Base-by-base conservation (phyloP, 768 basidiomycete species). In the Podaxis carcinomalis region DNA sequence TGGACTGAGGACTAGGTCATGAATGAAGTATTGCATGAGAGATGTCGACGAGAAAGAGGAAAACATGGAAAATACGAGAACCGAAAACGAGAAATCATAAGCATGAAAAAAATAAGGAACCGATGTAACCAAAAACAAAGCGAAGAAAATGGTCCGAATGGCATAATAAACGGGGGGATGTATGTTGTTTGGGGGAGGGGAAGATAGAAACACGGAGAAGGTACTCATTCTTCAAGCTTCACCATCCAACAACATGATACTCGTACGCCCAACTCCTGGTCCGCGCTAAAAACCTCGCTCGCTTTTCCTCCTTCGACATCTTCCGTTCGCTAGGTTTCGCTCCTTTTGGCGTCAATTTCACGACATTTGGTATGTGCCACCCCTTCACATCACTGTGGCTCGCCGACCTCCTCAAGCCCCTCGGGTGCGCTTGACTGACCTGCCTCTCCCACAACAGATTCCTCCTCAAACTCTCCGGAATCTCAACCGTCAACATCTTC, bases 381-480 rank as follows among this genome's bases (percentile, higher is more conserved):
- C 75, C 68, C 3, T 69, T 67, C 1, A 72, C 67, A 42, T 64
- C 70, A 3, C 69, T 72, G 11, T 69, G 69, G 56, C 74, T 74
- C 27, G 73, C 64, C 10, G 69, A 66, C 61, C 77, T 61, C 62
- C 68, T 64, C 49, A 75, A 62, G 0, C 73, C 78, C 6, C 77
- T 73, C 44, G 80, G 72, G 61, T 82, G 83, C 14, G 75, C 77
- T 69, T 84, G 84, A 64, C 73, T 78, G 25, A 88, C 82, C 64
- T 89, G 86, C 13, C 89, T 80, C 65, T 88, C 90, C 92, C 92
- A 93, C 4, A 95, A 73, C 59, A 95, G 70, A 66, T 94, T 90
- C 50, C 89, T 78, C 21, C 94, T 79, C 63, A 96, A 74, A 61
- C 87, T 89, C 73, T 96, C 94, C 35, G 89, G 88, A 69, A 96